Percentiles rank a stretch among this genome's conserved stretches.
phyloP scores from a whole-genome alignment of 208 protist species.

The Balamuthia mandrillaris region DNA sequence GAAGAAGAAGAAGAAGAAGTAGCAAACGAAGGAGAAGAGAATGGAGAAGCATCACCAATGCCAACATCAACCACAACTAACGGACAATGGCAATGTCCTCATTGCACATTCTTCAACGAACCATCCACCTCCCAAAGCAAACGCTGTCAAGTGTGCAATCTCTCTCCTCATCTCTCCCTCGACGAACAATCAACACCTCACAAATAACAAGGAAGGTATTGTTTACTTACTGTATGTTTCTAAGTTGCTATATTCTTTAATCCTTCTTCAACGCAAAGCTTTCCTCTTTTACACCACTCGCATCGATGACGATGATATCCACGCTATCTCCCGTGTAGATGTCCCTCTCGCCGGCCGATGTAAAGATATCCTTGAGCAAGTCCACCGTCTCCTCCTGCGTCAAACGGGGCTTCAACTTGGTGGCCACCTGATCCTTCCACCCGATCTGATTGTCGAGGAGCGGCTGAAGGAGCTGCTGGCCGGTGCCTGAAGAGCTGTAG shows the following conservation, averaged over 20 bases:
- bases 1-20: too few relatives aligned
- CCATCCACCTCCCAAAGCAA: not conserved
- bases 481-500: conserved; percentile 89
- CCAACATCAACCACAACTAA: too few relatives aligned
- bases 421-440: not conserved
- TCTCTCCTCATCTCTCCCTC: too few relatives aligned
- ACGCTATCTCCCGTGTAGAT: conserved; percentile 95
- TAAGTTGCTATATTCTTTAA: not conserved
- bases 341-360: conserved; percentile 91
- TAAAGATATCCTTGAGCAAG: conserved; percentile 94
- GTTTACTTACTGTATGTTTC: not conserved
- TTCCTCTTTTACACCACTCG: conserved; percentile 42
- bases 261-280: not conserved
- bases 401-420: conserved; percentile 32
- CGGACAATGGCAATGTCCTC: too few relatives aligned
- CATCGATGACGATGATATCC: conserved; percentile 84
- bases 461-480: conserved; percentile 90
- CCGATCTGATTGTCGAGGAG: conserved; percentile 91
- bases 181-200: too few relatives aligned
- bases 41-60: too few relatives aligned
- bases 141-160: not conserved
- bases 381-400: conserved; percentile 78
- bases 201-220: too few relatives aligned
- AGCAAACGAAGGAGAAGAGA: too few relatives aligned
- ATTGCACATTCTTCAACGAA: not conserved